phyloP scores from a whole-genome alignment of 768 basidiomycete genomes.

The Goffeauzyma gilvescens region DNA sequence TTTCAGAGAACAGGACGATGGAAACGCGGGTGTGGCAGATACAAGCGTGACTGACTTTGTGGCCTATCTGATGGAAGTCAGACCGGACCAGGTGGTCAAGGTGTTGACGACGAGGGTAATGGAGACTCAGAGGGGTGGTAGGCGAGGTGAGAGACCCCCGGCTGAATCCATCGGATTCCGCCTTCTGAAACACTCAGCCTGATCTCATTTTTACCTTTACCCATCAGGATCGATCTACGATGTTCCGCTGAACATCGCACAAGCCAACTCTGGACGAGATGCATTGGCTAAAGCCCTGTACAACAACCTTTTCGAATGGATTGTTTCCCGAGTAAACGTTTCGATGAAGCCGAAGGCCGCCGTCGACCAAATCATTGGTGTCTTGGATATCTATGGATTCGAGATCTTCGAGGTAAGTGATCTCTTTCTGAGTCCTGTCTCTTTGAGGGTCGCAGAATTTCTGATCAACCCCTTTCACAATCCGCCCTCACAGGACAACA shows the following conservation, averaged over 20 bases:
- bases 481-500: constrained; percentile 22
- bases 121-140: constrained; percentile 82
- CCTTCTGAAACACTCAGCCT: background rate
- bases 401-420: constrained; percentile 69
- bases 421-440: background rate
- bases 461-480: too few species aligned
- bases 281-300: constrained; percentile 91
- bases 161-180: too few species aligned
- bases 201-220: background rate
- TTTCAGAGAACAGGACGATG: constrained; percentile 71
- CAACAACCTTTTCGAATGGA: constrained; percentile 98
- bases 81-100: constrained; percentile 60
- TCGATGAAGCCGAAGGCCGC: constrained; percentile 78
- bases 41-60: constrained; percentile 83
- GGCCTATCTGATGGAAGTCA: constrained; percentile 79
- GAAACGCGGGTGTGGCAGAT: constrained; percentile 64
- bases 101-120: constrained; percentile 65
- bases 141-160: constrained; percentile 46
- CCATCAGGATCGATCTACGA: constrained; percentile 62
- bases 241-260: constrained; percentile 74
- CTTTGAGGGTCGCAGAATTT: too few species aligned
- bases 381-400: constrained; percentile 95
- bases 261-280: constrained; percentile 72
- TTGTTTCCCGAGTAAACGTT: constrained; percentile 81
- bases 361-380: constrained; percentile 69